phyloP scores from a whole-genome alignment of 2,329 filamentous ascomycete species.

The Diaporthe citriasiana region DNA sequence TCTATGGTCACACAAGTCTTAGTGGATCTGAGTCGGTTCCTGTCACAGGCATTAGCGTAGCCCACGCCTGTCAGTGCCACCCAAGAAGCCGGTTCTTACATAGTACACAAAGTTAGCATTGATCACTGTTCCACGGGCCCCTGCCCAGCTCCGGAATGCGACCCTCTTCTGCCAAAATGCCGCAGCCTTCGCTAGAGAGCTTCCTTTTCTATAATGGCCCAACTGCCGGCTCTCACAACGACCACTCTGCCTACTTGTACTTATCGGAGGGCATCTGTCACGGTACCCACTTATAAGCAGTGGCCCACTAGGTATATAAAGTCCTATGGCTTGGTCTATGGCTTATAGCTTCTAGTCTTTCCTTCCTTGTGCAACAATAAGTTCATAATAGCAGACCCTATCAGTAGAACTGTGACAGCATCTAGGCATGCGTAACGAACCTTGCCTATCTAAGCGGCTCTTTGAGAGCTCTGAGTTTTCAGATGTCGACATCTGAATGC shows the following conservation, averaged over 20 bases:
- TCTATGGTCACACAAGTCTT: background rate
- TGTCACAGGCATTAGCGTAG: constrained; percentile 7
- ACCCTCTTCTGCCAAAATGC: background rate
- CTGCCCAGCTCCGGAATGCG: background rate
- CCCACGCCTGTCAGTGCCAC: background rate
- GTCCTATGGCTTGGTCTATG: too few species aligned
- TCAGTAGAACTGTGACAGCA: too few species aligned
- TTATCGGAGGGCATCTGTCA: background rate
- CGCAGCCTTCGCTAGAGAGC: background rate
- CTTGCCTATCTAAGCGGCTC: background rate
- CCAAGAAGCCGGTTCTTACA: background rate
- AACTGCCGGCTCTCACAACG: background rate
- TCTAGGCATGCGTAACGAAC: background rate
- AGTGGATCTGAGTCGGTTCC: constrained; percentile 7
- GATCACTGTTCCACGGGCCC: background rate
- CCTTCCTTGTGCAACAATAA: too few species aligned
- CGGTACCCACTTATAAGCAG: too few species aligned
- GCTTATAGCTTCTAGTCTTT: too few species aligned
- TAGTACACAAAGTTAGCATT: background rate
- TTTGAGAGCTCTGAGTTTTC: background rate
- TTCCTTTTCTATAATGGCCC: background rate
- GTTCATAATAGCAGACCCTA: too few species aligned
- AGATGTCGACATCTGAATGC: background rate
- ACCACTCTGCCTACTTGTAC: background rate
- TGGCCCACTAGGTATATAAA: too few species aligned